These are phyloP conservation scores for Backusella tuberculispora DNA, from an alignment of 192 early-diverging fungal genomes.

Conservation along the genomic window DNA sequence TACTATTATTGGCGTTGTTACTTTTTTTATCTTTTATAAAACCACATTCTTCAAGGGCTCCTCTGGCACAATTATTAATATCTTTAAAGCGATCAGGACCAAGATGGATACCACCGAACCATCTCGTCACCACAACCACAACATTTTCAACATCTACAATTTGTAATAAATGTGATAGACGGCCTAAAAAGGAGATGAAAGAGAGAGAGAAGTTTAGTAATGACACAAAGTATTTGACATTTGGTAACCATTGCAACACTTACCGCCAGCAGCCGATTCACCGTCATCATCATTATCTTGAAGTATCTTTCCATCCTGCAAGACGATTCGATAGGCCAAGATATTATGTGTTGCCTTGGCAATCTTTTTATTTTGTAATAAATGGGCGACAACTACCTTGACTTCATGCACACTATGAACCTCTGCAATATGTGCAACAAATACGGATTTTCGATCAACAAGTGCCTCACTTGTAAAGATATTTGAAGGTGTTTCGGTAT, in stretches of 20 bases:
- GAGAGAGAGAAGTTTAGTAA: background rate
- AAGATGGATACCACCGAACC: conserved; percentile 81
- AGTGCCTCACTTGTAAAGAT: conserved; percentile 63
- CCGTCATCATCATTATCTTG: conserved; percentile 95
- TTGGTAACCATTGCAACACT: background rate
- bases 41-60: conserved; percentile 68
- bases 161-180: conserved; percentile 84
- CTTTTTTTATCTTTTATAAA: conserved; percentile 44
- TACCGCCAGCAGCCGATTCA: conserved; percentile 88
- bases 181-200: conserved; percentile 28
- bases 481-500: conserved; percentile 32
- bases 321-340: conserved; percentile 79
- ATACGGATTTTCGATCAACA: conserved; percentile 81
- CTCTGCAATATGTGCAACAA: conserved; percentile 80
- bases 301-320: conserved; percentile 52
- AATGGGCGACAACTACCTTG: conserved; percentile 51
- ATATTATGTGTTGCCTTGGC: conserved; percentile 92
- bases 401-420: conserved; percentile 60
- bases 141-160: conserved; percentile 71
- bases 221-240: background rate
- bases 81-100: conserved; percentile 84
- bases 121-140: conserved; percentile 81
- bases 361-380: conserved; percentile 74
- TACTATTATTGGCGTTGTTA: conserved; percentile 17
- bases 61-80: conserved; percentile 85